These are phyloP conservation scores for Byssoonygena ceratinophila DNA, from an alignment of 2,329 filamentous ascomycete genomes.

Conservation along the genomic window DNA sequence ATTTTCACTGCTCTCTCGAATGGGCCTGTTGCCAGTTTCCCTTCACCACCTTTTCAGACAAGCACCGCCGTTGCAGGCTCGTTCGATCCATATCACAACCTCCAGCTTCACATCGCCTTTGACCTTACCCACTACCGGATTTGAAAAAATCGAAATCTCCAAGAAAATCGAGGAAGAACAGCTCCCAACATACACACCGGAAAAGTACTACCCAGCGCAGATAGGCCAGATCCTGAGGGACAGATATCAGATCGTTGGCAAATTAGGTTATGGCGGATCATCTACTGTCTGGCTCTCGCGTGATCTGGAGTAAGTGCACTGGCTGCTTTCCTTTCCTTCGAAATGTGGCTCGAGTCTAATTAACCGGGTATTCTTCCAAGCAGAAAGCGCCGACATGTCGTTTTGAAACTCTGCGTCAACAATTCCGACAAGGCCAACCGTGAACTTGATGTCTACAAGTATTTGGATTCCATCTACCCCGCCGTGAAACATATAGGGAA, in stretches of 20 bases:
- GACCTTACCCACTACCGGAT: neutral
- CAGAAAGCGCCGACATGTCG: neutral
- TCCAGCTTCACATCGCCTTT: neutral
- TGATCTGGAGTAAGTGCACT: slow-evolving; percentile 10
- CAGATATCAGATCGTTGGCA: slow-evolving; percentile 16
- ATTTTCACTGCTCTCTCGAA: no score
- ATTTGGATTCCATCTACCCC: slow-evolving; percentile 4
- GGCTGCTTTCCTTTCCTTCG: no score
- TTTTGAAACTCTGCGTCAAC: slow-evolving; percentile 1
- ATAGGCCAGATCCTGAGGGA: slow-evolving; percentile 8
- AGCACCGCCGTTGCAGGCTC: neutral
- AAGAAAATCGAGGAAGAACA: slow-evolving; percentile 13
- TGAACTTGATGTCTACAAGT: slow-evolving; percentile 11
- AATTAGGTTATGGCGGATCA: slow-evolving; percentile 18
- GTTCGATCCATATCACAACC: neutral
- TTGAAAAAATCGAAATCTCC: neutral
- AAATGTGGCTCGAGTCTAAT: no score
- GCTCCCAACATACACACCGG: slow-evolving; percentile 5
- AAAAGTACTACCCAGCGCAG: slow-evolving; percentile 8
- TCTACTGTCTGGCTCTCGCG: slow-evolving; percentile 19
- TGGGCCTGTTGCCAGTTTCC: neutral
- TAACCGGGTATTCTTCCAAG: neutral
- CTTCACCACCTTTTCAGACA: neutral
- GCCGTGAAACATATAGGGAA: slow-evolving; percentile 10
- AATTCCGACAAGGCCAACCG: slow-evolving; percentile 4